Conservation (phyloP, 1,139 yeast genomes). For the Scheffersomyces titani region DNA sequence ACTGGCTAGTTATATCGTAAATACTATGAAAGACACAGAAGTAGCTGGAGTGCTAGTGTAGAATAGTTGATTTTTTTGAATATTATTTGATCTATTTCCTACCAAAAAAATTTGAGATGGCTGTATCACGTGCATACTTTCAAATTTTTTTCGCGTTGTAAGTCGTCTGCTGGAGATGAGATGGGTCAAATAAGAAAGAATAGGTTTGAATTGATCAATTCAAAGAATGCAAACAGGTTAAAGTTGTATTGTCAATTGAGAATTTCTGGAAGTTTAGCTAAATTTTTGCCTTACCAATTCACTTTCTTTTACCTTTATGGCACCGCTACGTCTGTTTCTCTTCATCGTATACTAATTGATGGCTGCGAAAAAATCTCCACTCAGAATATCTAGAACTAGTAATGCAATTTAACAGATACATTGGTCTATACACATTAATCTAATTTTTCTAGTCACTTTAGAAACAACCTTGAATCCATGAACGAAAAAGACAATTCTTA, state of each 20-base stretch:
- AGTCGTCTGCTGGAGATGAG: not conserved
- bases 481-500: conserved; percentile 8
- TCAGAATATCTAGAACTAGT: too few relatives aligned
- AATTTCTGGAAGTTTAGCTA: not conserved
- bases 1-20: not conserved
- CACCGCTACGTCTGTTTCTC: too few relatives aligned
- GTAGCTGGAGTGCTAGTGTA: conserved; percentile 6
- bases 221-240: too few relatives aligned
- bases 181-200: not conserved
- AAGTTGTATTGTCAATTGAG: too few relatives aligned
- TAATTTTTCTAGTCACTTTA: not conserved
- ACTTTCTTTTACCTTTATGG: too few relatives aligned
- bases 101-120: conserved; percentile 11
- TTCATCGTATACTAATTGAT: too few relatives aligned
- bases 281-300: too few relatives aligned
- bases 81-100: not conserved
- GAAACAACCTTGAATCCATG: not conserved
- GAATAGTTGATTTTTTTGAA: not conserved
- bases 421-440: not conserved
- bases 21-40: conserved; percentile 3
- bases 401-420: too few relatives aligned
- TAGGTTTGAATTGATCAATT: too few relatives aligned
- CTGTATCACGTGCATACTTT: not conserved
- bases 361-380: too few relatives aligned
- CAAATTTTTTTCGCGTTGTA: not conserved